Conservation (phyloP, 2,329 filamentous ascomycete species). For the Thielaviopsis cerberus region DNA sequence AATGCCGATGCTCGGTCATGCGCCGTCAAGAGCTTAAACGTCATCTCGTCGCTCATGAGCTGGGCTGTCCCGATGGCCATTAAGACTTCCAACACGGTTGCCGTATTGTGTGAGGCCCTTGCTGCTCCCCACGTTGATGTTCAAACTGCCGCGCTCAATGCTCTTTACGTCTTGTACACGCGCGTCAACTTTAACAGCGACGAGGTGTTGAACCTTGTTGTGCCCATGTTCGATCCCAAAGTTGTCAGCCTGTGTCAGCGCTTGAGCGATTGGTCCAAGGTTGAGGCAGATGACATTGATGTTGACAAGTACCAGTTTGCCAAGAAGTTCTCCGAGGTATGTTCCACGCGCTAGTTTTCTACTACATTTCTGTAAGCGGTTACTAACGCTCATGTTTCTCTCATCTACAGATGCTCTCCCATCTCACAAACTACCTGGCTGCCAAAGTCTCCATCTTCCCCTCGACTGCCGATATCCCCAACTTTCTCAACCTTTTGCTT, state of each 20-base stretch:
- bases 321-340: slow-evolving; percentile 84
- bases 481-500: slow-evolving; percentile 63
- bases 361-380: background rate
- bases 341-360: slow-evolving; percentile 12
- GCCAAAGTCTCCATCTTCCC: slow-evolving; percentile 53
- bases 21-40: slow-evolving; percentile 57
- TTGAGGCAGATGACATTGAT: slow-evolving; percentile 67
- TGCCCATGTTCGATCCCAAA: slow-evolving; percentile 57
- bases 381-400: slow-evolving; percentile 1
- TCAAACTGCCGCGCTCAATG: slow-evolving; percentile 63
- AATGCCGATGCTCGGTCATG: slow-evolving; percentile 51
- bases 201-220: slow-evolving; percentile 61
- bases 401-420: slow-evolving; percentile 62
- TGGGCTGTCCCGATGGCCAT: slow-evolving; percentile 82
- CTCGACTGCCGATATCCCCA: slow-evolving; percentile 43
- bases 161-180: slow-evolving; percentile 64
- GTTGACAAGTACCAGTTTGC: slow-evolving; percentile 81
- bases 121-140: slow-evolving; percentile 51
- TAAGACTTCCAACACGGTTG: slow-evolving; percentile 48
- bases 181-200: slow-evolving; percentile 56
- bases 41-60: slow-evolving; percentile 59
- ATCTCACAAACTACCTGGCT: slow-evolving; percentile 67
- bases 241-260: slow-evolving; percentile 53
- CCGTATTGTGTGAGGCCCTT: slow-evolving; percentile 52
- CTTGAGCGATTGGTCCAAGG: slow-evolving; percentile 62